phyloP scores from a whole-genome alignment of 2,329 filamentous ascomycete genomes.

The Furcasterigmium furcatum region DNA sequence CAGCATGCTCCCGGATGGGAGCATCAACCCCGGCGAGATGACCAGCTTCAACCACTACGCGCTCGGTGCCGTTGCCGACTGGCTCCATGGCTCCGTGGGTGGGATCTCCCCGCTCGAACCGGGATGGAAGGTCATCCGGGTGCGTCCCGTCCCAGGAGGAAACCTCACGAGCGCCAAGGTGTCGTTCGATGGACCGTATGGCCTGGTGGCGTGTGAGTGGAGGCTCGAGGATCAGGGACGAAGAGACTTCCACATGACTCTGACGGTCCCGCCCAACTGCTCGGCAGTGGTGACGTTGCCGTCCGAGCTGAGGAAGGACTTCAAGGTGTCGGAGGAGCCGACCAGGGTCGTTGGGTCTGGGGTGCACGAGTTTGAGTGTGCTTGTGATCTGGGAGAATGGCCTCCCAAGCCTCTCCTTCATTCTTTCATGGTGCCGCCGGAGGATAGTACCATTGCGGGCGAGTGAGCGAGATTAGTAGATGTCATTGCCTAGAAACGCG shows the following conservation, averaged over 20 bases:
- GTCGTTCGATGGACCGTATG: constrained; percentile 8
- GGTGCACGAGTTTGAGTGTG: constrained; percentile 6
- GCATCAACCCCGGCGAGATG: constrained; percentile 34
- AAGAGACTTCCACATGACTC: constrained; percentile 4
- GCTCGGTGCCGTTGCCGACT: constrained; percentile 32
- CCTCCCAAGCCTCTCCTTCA: constrained; percentile 2
- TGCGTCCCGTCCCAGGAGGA: constrained; percentile 7
- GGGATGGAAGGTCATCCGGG: constrained; percentile 15
- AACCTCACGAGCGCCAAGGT: constrained; percentile 8
- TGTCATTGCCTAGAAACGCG: background rate
- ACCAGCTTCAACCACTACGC: constrained; percentile 39
- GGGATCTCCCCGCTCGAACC: constrained; percentile 15
- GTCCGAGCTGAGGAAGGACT: constrained; percentile 2
- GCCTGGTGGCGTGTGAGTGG: constrained; percentile 4
- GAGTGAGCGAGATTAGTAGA: background rate
- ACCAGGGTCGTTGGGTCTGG: constrained; percentile 1
- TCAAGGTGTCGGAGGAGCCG: background rate
- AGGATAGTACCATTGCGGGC: constrained; percentile 1
- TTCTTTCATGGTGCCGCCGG: background rate
- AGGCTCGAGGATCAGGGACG: background rate
- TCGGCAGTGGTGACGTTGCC: constrained; percentile 6
- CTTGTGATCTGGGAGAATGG: constrained; percentile 6
- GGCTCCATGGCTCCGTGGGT: constrained; percentile 26
- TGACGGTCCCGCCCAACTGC: constrained; percentile 6
- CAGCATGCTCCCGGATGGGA: constrained; percentile 29